Percentiles rank a stretch among this genome's conserved stretches.
Conservation (phyloP, 352 stramenopile species). For the Globisporangium megalacanthum region DNA sequence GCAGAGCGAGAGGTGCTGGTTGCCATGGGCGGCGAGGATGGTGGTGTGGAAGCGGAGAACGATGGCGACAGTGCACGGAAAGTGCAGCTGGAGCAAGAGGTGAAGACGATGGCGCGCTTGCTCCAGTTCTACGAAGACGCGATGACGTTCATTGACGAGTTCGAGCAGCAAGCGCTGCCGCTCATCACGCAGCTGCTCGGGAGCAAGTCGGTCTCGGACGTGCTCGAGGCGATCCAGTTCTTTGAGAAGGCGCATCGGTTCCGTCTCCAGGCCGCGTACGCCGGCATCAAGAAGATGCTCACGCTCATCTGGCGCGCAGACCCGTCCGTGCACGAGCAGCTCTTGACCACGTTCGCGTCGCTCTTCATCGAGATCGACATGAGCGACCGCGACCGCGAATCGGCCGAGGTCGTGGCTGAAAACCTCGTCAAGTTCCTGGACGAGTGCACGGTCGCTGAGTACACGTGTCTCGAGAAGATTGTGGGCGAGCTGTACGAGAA, state of each 20-base stretch:
- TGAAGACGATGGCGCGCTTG: conserved; percentile 68
- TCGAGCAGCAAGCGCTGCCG: conserved; percentile 75
- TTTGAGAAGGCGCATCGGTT: conserved; percentile 91
- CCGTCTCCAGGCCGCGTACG: conserved; percentile 83
- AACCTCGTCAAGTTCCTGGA: conserved; percentile 74
- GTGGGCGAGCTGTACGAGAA: conserved; percentile 54
- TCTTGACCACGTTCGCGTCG: conserved; percentile 78
- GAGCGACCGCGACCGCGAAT: conserved; percentile 31
- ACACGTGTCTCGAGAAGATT: conserved; percentile 73
- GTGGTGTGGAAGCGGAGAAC: conserved; percentile 3
- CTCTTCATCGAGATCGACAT: conserved; percentile 57
- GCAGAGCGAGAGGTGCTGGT: conserved; percentile 72
- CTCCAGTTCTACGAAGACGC: conserved; percentile 90
- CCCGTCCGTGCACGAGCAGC: conserved; percentile 85
- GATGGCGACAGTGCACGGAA: conserved; percentile 32
- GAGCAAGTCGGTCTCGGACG: conserved; percentile 89
- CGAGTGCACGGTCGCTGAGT: conserved; percentile 70
- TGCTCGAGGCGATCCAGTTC: conserved; percentile 92
- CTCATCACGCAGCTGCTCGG: conserved; percentile 85
- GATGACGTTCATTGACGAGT: conserved; percentile 90
- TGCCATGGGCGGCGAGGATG: conserved; percentile 20
- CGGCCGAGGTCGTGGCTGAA: conserved; percentile 44
- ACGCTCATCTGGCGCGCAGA: conserved; percentile 90
- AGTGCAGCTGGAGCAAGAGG: conserved; percentile 54
- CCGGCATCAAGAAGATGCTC: conserved; percentile 89